Percentiles rank a stretch among this genome's conserved stretches.
Conservation (phyloP, 2,329 filamentous ascomycete genomes). For the Aureobasidium pullulans region DNA sequence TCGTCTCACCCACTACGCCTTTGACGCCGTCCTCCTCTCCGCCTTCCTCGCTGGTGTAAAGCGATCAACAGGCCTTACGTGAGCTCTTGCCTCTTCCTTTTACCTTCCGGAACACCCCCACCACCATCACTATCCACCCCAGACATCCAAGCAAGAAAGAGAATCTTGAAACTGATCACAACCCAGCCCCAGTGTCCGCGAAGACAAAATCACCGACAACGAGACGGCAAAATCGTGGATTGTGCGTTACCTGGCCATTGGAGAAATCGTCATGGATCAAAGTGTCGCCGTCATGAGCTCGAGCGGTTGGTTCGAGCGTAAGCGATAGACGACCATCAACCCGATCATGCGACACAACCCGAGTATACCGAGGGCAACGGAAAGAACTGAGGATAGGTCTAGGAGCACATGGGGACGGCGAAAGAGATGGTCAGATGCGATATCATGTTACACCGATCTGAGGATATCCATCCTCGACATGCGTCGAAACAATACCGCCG, state of each 20-base stretch:
- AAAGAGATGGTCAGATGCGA: not conserved
- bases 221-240: constrained; percentile 53
- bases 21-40: constrained; percentile 92
- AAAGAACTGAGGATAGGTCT: too few relatives aligned
- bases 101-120: not conserved
- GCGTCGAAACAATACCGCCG: not conserved
- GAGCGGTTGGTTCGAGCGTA: constrained; percentile 86
- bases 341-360: too few relatives aligned
- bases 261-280: constrained; percentile 98
- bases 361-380: too few relatives aligned
- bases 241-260: constrained; percentile 85
- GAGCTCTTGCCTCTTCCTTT: constrained; percentile 41
- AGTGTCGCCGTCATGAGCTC: constrained; percentile 85
- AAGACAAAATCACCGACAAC: constrained; percentile 72
- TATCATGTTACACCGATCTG: not conserved
- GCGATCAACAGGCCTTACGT: constrained; percentile 96
- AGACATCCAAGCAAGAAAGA: not conserved
- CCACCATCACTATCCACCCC: constrained; percentile 13
- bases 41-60: constrained; percentile 95
- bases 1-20: constrained; percentile 86
- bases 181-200: constrained; percentile 70
- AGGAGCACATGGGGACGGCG: too few relatives aligned
- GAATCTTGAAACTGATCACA: constrained; percentile 9
- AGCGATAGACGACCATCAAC: constrained; percentile 45
- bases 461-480: not conserved